A percentile compares a stretch with the other conserved stretches of the same genome.
Conservation (phyloP, 2,329 filamentous ascomycete genomes). For the Fusarium hainanense region DNA sequence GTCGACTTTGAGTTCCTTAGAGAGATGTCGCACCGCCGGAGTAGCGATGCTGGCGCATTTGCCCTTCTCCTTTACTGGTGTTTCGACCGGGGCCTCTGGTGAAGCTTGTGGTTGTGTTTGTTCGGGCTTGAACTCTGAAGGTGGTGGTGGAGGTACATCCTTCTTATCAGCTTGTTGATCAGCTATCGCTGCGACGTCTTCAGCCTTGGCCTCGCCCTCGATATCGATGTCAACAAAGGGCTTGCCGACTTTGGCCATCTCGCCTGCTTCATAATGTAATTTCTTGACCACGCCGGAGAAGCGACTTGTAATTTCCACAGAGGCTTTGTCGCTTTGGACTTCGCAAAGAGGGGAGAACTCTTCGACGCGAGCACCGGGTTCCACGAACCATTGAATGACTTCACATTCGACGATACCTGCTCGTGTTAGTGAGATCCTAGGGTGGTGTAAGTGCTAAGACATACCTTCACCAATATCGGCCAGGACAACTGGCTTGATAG, state of each 20-base stretch:
- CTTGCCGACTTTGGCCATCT: constrained; percentile 96
- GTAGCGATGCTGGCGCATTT: constrained; percentile 84
- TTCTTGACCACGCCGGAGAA: constrained; percentile 97
- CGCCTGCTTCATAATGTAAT: constrained; percentile 92
- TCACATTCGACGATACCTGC: constrained; percentile 97
- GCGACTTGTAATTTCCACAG: constrained; percentile 90
- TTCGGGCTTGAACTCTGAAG: constrained; percentile 28
- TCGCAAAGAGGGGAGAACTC: constrained; percentile 98
- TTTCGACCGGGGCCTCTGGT: constrained; percentile 7
- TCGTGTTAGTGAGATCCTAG: constrained; percentile 22
- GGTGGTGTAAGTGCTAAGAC: constrained; percentile 28
- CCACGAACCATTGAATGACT: constrained; percentile 99
- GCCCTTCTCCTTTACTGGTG: constrained; percentile 57
- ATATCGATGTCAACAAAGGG: constrained; percentile 96
- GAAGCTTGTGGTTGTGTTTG: constrained; percentile 12
- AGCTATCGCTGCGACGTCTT: constrained; percentile 51
- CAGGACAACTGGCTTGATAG: constrained; percentile 81
- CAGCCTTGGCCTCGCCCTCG: constrained; percentile 73
- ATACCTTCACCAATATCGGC: constrained; percentile 88
- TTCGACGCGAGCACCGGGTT: constrained; percentile 93
- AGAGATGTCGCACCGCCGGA: constrained; percentile 89
- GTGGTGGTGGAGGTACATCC: constrained; percentile 41
- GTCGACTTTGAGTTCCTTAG: constrained; percentile 81
- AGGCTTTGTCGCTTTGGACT: constrained; percentile 97
- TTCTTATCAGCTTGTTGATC: constrained; percentile 48